Evolutionary conservation across 73 alveolate genomes (phyloP).

Genomic region (Paramecium sonneborni): DNA sequence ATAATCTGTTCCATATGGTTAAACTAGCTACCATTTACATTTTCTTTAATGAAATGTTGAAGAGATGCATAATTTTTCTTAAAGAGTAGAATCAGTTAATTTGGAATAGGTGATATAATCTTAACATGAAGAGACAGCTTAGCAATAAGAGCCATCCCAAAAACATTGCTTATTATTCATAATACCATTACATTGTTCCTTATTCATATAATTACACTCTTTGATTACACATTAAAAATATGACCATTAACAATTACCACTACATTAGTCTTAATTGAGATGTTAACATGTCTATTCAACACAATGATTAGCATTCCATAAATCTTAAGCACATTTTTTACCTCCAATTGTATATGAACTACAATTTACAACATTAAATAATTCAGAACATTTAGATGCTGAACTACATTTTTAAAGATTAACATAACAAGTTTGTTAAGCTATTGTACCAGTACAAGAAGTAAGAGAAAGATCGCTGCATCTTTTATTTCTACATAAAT

Average conservation of each 20-base stretch:
- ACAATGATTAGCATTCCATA: background rate
- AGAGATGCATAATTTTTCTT: background rate
- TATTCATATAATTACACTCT: background rate
- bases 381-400: slow-evolving; percentile 9
- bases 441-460: background rate
- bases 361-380: background rate
- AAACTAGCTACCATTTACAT: background rate
- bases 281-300: background rate
- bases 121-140: background rate
- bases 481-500: background rate
- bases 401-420: background rate
- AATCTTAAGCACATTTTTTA: background rate
- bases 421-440: background rate
- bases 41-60: background rate
- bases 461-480: background rate
- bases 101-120: background rate
- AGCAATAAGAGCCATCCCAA: slow-evolving; percentile 28
- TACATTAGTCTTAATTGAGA: background rate
- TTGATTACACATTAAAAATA: background rate
- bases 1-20: background rate
- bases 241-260: background rate
- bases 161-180: slow-evolving; percentile 13
- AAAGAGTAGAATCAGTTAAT: background rate
- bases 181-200: background rate
- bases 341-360: background rate